Conservation (phyloP, 2,329 filamentous ascomycete genomes). For the Dothideomycetidae sp. region DNA sequence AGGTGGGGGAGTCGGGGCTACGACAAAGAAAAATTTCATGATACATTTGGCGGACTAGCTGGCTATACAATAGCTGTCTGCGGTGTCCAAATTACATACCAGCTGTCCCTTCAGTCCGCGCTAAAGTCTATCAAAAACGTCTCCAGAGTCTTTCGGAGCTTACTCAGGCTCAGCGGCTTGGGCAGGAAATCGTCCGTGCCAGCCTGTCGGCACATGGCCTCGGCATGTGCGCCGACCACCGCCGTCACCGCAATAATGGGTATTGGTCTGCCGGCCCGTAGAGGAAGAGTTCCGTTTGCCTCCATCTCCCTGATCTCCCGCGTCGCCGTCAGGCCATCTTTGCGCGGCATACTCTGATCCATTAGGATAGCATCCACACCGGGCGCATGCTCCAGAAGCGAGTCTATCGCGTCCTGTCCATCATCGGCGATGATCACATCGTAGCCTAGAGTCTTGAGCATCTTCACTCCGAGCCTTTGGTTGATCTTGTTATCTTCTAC, state of each 20-base stretch:
- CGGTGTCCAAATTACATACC: too few species aligned
- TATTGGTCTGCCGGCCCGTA: neutral
- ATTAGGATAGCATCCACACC: conserved; percentile 12
- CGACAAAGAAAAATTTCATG: too few species aligned
- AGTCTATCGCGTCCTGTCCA: conserved; percentile 14
- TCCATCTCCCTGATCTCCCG: conserved; percentile 10
- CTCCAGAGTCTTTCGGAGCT: conserved; percentile 4
- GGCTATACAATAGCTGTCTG: too few species aligned
- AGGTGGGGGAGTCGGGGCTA: too few species aligned
- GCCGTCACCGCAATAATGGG: conserved; percentile 12
- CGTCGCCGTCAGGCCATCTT: conserved; percentile 12
- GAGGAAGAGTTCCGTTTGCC: conserved; percentile 1
- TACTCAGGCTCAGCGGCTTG: conserved; percentile 9
- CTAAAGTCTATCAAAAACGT: too few species aligned
- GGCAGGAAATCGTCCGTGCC: conserved; percentile 12
- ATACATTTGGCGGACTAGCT: too few species aligned
- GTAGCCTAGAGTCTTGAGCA: conserved; percentile 9
- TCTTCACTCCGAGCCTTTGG: conserved; percentile 10
- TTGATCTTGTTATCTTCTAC: conserved; percentile 13
- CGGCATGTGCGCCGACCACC: conserved; percentile 7
- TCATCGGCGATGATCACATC: conserved; percentile 15
- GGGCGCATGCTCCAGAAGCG: conserved; percentile 2
- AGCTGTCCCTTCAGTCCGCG: too few species aligned
- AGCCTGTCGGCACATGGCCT: conserved; percentile 9
- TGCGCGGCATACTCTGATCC: conserved; percentile 13